phyloP scores from a whole-genome alignment of 208 protist genomes.

The Leptomonas seymouri region DNA sequence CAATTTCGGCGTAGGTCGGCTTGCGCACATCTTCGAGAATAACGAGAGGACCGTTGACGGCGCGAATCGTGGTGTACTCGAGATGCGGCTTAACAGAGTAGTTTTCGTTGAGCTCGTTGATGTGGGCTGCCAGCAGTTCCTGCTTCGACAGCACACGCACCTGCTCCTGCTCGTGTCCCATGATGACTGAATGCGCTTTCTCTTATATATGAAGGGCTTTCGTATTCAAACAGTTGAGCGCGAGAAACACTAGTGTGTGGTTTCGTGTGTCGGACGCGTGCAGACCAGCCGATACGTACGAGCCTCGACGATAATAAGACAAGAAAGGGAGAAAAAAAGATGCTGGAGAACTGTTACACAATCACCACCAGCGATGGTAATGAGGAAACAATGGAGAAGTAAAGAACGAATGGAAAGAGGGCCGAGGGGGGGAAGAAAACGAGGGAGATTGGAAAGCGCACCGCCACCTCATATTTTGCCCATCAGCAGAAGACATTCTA shows the following conservation, averaged over 20 bases:
- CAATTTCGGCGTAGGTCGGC: slow-evolving; percentile 99
- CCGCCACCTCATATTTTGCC: no score
- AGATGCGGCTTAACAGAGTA: slow-evolving; percentile 89
- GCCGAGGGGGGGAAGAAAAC: no score
- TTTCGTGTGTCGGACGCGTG: background rate
- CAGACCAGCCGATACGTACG: background rate
- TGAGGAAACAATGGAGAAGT: slow-evolving; percentile 2
- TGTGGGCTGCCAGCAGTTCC: slow-evolving; percentile 81
- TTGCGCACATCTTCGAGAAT: slow-evolving; percentile 99
- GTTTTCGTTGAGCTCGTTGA: slow-evolving; percentile 64
- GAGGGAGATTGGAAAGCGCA: no score
- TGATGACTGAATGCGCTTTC: slow-evolving; percentile 10
- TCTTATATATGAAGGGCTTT: background rate
- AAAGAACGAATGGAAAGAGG: no score
- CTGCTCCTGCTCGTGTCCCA: slow-evolving; percentile 52
- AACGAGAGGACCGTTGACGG: slow-evolving; percentile 99
- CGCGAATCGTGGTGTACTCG: slow-evolving; percentile 99
- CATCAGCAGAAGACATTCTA: no score
- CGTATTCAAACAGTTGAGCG: background rate
- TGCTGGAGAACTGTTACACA: slow-evolving; percentile 6
- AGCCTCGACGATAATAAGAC: background rate
- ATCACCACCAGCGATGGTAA: background rate
- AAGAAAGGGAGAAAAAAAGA: background rate
- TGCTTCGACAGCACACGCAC: slow-evolving; percentile 84
- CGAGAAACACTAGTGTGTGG: background rate